Conservation (phyloP, 116 monocot genomes). For the Papilionanthe hybrid region DNA sequence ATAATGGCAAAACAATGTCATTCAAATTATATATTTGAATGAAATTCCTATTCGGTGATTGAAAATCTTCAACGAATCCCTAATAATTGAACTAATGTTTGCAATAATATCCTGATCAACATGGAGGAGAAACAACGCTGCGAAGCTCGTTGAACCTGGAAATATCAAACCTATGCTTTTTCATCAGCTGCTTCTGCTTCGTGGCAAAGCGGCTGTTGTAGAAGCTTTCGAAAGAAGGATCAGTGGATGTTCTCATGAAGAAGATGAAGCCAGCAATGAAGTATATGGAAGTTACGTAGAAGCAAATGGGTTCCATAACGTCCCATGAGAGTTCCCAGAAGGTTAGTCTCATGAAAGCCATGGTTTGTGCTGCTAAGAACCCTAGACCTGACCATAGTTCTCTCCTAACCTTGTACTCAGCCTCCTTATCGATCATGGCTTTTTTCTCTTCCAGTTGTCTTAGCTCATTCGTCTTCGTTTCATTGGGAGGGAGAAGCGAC, state of each 20-base stretch:
- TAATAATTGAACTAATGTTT: no score
- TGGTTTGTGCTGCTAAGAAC: background rate
- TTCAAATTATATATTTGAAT: no score
- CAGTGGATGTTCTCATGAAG: conserved; percentile 10
- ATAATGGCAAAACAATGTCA: no score
- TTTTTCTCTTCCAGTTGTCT: conserved; percentile 9
- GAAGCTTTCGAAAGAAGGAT: conserved; percentile 15
- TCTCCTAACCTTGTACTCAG: background rate
- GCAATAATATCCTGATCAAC: no score
- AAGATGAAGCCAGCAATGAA: conserved; percentile 11
- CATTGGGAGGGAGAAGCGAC: background rate
- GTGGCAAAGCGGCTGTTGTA: conserved; percentile 9
- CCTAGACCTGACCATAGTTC: conserved; percentile 13
- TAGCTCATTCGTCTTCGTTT: background rate
- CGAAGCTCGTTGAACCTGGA: conserved; percentile 2
- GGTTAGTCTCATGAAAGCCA: conserved; percentile 10
- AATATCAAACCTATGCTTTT: background rate
- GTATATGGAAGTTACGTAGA: conserved; percentile 7
- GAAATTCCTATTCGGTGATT: no score
- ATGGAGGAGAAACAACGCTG: background rate
- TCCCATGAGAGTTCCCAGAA: conserved; percentile 18
- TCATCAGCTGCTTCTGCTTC: conserved; percentile 14
- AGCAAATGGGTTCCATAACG: conserved; percentile 15
- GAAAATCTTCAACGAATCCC: no score
- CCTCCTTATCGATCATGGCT: conserved; percentile 5